Evolutionary conservation across 2,329 filamentous ascomycete genomes (phyloP), one percentile per base, ranked within the genome.

Genomic region (Ophiostoma piceae): DNA sequence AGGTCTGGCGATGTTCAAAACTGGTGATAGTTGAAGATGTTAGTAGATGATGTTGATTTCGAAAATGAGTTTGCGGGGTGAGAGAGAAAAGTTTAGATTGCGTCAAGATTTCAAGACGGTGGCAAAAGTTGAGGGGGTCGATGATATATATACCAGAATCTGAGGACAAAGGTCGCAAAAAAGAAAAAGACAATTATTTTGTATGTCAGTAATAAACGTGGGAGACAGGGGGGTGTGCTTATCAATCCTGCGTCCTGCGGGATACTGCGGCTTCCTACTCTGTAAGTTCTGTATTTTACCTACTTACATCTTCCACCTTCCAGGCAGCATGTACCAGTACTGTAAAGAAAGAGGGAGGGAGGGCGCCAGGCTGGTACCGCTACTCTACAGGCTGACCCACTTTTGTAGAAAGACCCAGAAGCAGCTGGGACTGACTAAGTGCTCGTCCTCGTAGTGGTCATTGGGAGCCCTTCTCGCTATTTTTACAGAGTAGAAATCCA

Each of bases 331-430:
- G 62, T 65, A 65, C 62, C 12, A 19, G 62, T 39, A 65, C 35
- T 64, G 16, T n/a, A 7, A 35, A 64, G 19, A 47, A 47, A 47
- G 16, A 47, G 43, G 43, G 16, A 47, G 43, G 29, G 62, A 65
- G 62, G 62, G 16, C 32, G 16, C 62, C 62, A 39, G 19, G 3
- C 43, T 19, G 43, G 60, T 64, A 64, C 60, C 57, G 16, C 35
- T 64, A 64, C 62, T 41, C 62, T 19, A 16, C 16, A 12, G 16
- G 5, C 26, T 29, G 62, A 3, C 7, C 62, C 62, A 39, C 62
- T 39, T 65, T 65, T n/a, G 35, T 65, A 29, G 62, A 65, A 65
- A 65, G 32, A 39, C 32, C 62, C 62, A 65, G 62, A 65, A 65
- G 8, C 11, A 35, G 19, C 62, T 22, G n/a, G 62, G 60, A 65